phyloP scores from a whole-genome alignment of 768 basidiomycete species.

The Psilocybe subaeruginosa region DNA sequence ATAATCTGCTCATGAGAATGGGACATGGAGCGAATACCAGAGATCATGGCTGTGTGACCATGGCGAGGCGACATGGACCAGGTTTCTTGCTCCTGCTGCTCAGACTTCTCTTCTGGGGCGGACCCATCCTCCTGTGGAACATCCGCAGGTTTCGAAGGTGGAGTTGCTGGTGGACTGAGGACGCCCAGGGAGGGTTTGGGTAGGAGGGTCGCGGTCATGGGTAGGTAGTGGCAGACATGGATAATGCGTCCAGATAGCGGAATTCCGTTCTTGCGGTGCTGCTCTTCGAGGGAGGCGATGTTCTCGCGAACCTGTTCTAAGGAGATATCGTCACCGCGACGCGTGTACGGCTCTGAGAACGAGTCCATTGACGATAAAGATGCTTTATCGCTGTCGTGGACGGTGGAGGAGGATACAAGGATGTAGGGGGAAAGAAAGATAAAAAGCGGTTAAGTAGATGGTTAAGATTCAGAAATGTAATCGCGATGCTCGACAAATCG shows the following conservation, averaged over 20 bases:
- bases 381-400: background rate
- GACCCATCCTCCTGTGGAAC: conserved; percentile 30
- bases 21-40: conserved; percentile 85
- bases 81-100: conserved; percentile 16
- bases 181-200: conserved; percentile 46
- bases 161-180: conserved; percentile 77
- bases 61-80: conserved; percentile 85
- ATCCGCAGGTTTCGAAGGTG: conserved; percentile 60
- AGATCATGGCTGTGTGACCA: conserved; percentile 95
- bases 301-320: conserved; percentile 75
- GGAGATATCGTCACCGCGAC: conserved; percentile 65
- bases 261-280: conserved; percentile 70
- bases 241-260: conserved; percentile 86
- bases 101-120: conserved; percentile 9
- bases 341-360: conserved; percentile 72
- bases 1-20: conserved; percentile 88
- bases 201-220: conserved; percentile 66
- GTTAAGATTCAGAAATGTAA: conserved; percentile 15
- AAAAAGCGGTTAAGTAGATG: conserved; percentile 11
- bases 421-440: conserved; percentile 8
- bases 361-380: conserved; percentile 54
- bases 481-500: conserved; percentile 29
- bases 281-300: conserved; percentile 71
- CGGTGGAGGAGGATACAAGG: conserved; percentile 1
- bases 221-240: conserved; percentile 91